phyloP scores from a whole-genome alignment of 176 grass and related monocot genomes.

The Echinochloa phyllopogon region DNA sequence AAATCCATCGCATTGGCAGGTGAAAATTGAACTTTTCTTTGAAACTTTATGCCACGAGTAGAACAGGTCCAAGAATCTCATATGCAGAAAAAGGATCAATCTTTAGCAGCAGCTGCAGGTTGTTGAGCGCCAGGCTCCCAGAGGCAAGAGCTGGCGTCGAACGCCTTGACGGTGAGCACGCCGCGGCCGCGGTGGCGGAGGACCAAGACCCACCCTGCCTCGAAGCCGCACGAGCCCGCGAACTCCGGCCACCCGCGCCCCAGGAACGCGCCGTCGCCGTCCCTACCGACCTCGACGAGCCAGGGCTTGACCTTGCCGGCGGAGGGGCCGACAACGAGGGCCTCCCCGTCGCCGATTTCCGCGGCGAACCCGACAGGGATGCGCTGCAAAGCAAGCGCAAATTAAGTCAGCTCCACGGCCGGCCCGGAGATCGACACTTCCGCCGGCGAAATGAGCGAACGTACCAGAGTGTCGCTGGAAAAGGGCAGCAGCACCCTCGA shows the following conservation, averaged over 20 bases:
- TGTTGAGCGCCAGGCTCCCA: neutral
- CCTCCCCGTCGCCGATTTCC: neutral
- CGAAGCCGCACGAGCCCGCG: neutral
- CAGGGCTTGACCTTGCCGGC: neutral
- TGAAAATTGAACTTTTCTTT: no score
- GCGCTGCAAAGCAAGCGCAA: slow-evolving; percentile 15
- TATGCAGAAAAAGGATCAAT: neutral
- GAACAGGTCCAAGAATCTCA: no score
- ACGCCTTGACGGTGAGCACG: neutral
- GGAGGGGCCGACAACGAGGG: slow-evolving; percentile 7
- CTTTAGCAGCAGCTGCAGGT: neutral
- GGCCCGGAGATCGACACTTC: neutral
- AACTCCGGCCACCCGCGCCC: no score
- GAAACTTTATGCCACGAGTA: no score
- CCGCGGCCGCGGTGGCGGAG: neutral
- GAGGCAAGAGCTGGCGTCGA: slow-evolving; percentile 8
- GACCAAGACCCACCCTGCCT: neutral
- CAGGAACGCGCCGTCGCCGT: neutral
- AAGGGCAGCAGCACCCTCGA: neutral
- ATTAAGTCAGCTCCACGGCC: neutral
- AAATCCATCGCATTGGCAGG: no score
- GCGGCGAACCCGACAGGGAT: slow-evolving; percentile 25
- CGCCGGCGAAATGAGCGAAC: neutral
- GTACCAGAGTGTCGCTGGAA: neutral
- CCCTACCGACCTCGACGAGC: neutral